Percentiles rank a stretch among this genome's conserved stretches.
These are phyloP conservation scores for Cercospora beticola DNA, from an alignment of 2,329 filamentous ascomycete genomes.

Conservation along the genomic window DNA sequence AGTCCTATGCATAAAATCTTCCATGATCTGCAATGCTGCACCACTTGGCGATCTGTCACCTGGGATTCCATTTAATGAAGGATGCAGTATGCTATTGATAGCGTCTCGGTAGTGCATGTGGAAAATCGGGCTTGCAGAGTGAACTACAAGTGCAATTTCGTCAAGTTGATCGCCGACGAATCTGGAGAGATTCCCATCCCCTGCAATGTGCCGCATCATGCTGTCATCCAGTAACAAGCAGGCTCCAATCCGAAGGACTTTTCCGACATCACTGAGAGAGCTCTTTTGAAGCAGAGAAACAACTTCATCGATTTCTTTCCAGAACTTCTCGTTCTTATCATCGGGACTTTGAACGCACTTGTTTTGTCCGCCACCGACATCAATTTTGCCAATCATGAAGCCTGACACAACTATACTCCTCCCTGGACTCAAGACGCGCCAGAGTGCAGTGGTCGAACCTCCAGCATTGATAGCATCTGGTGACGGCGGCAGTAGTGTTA, in stretches of 20 bases:
- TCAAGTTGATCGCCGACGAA: not conserved
- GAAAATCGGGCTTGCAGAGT: not conserved
- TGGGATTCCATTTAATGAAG: not conserved
- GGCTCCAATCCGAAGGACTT: not conserved
- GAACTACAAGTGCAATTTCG: not conserved
- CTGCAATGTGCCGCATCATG: not conserved
- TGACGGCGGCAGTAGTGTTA: not conserved
- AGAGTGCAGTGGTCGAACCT: not conserved
- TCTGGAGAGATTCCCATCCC: not conserved
- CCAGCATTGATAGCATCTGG: not conserved
- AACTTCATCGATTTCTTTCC: not conserved
- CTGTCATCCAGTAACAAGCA: not conserved
- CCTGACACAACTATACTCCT: not conserved
- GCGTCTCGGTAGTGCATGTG: not conserved
- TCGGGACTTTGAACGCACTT: not conserved
- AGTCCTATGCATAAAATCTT: not conserved
- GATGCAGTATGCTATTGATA: not conserved
- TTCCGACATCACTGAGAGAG: not conserved
- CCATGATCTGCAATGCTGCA: not conserved
- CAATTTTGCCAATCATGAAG: not conserved
- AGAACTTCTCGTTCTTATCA: not conserved
- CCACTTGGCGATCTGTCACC: not conserved
- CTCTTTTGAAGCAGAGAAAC: not conserved
- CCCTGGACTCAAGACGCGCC: not conserved
- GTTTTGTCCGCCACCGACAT: not conserved